A percentile compares a stretch with the other conserved stretches of the same genome.
phyloP scores from a whole-genome alignment of 2,329 filamentous ascomycete genomes.

The Colletotrichum somersetense region DNA sequence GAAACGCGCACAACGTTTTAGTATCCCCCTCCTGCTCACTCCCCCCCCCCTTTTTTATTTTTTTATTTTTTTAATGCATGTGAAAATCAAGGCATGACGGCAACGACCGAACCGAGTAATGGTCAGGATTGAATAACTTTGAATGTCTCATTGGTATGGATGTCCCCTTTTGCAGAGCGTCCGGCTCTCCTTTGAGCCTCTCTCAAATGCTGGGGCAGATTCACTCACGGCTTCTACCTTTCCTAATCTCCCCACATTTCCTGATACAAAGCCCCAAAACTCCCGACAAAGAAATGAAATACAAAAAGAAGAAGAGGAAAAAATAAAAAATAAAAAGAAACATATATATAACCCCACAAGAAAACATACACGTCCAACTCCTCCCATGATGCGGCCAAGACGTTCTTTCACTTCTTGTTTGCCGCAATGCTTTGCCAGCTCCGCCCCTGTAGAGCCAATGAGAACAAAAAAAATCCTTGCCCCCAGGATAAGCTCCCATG shows the following conservation, averaged over 20 bases:
- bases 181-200: background rate
- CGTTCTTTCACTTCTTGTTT: background rate
- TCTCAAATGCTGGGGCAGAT: background rate
- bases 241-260: background rate
- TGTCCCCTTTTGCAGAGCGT: constrained; percentile 10
- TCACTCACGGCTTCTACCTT: background rate
- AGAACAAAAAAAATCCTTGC: background rate
- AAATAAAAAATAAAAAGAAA: background rate
- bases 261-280: background rate
- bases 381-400: background rate
- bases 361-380: background rate
- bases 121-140: background rate
- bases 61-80: no score
- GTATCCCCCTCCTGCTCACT: background rate
- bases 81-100: background rate
- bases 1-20: constrained; percentile 1
- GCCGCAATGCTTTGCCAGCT: constrained; percentile 20
- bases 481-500: background rate
- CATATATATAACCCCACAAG: no score
- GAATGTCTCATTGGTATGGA: constrained; percentile 30
- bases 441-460: constrained; percentile 17
- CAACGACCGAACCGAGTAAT: background rate
- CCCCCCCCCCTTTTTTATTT: no score
- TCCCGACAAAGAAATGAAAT: background rate
- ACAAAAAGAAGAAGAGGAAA: no score